phyloP scores from a whole-genome alignment of 495 filamentous ascomycete species.

The Umbilicaria muhlenbergii region DNA sequence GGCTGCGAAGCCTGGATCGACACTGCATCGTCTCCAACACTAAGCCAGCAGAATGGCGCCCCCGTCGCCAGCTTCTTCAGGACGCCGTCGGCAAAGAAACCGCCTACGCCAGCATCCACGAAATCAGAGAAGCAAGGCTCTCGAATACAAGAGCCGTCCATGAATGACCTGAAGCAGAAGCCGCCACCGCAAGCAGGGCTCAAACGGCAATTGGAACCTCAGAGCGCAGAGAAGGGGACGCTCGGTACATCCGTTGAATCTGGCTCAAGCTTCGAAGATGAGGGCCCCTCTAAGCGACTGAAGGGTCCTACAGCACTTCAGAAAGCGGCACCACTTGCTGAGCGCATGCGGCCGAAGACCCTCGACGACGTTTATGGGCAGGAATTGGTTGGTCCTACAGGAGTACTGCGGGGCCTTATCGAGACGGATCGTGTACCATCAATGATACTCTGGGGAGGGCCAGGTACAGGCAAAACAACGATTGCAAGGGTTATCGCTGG shows the following conservation, averaged over 20 bases:
- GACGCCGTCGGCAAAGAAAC: slow-evolving; percentile 32
- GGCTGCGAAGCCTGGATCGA: slow-evolving; percentile 50
- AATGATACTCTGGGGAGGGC: slow-evolving; percentile 89
- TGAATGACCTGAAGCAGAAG: background rate
- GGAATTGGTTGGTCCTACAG: slow-evolving; percentile 71
- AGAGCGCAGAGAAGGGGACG: background rate
- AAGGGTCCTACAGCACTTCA: slow-evolving; percentile 43
- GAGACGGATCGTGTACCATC: slow-evolving; percentile 75
- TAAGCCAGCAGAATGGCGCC: slow-evolving; percentile 26
- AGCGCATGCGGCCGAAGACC: slow-evolving; percentile 76
- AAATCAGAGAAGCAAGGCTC: background rate
- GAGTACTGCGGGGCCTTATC: slow-evolving; percentile 79
- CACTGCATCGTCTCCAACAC: slow-evolving; percentile 25
- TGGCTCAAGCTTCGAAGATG: slow-evolving; percentile 4
- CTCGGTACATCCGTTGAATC: background rate
- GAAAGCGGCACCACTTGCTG: slow-evolving; percentile 69
- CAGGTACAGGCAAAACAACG: slow-evolving; percentile 92
- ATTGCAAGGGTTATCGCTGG: slow-evolving; percentile 89
- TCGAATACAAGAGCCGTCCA: no score
- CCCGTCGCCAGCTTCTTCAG: slow-evolving; percentile 64
- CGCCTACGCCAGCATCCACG: background rate
- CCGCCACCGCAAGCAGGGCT: background rate
- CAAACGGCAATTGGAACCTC: background rate
- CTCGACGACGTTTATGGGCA: slow-evolving; percentile 85
- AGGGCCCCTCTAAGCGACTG: slow-evolving; percentile 35